Base-by-base conservation (phyloP, 1,284 basidiomycete genomes). In the Leccinum pachyderme region DNA sequence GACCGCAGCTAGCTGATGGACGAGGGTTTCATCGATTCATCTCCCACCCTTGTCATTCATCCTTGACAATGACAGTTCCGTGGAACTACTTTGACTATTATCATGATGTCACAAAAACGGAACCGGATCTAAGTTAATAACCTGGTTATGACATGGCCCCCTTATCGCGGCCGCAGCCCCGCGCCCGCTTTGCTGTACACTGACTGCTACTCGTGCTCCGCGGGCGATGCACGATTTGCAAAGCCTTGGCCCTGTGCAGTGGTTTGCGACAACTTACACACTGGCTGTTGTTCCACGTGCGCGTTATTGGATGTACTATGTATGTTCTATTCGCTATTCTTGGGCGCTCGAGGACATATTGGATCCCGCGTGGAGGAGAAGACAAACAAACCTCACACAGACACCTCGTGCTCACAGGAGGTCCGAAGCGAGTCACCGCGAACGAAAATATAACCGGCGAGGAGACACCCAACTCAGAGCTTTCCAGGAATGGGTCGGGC, bases 401-500 rank as follows among this genome's bases (percentile, higher is more conserved):
- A 11, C 6, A 46, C 43, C 28, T 49, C 50, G 48, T 50, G 41
- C 27, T 32, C 18, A 6, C 45, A 12, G 44, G 11, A 27, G 32
- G 32, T 25, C 32, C 28, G 28, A 45, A 47, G 29, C 15, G 3
- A n/a, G 29, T 1, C 35, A 37, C n/a, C 5, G 9, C 2, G 13
- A 25, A n/a, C 27, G 9, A 46, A 27, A 45, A 43, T 43, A 28
- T 28, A 27, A 28, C 32, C 29, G 43, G 39, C 13, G 9, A 45
- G 39, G 12, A 41, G 15, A 44, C 5, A 39, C n/a, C 22, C 18
- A 18, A 18, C 18, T 18, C 18, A 18, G 25, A 28, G 0, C 9
- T n/a, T 25, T 28, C 53, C n/a, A 27, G 25, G 32, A 44, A 33
- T 2, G 7, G 43, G 37, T 18, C 33, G 49, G 63, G 63, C 27